phyloP scores from a whole-genome alignment of 2,329 filamentous ascomycete species.

The Aspergillus pseudoviridinutans region DNA sequence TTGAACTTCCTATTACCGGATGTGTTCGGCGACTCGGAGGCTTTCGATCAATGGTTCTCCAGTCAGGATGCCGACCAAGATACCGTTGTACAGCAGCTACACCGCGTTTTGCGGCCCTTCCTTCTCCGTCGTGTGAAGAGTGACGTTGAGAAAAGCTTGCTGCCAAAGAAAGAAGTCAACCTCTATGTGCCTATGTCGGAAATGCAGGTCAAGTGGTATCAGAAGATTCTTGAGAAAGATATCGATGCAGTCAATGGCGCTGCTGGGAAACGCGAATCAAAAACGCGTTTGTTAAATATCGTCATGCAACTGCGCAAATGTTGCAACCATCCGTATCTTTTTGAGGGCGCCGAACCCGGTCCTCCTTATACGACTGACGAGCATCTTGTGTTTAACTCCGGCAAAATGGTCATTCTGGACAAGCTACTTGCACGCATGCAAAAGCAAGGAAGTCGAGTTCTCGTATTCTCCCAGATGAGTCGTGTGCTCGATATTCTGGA shows the following conservation, averaged over 20 bases:
- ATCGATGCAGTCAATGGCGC: constrained; percentile 98
- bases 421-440: constrained; percentile 81
- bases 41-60: constrained; percentile 98
- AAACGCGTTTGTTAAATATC: constrained; percentile 94
- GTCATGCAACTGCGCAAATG: constrained; percentile 99
- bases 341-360: constrained; percentile 94
- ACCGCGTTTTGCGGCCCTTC: constrained; percentile 89
- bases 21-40: constrained; percentile 93
- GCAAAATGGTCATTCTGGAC: constrained; percentile 97
- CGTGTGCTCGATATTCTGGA: constrained; percentile 94
- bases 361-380: constrained; percentile 98
- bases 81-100: constrained; percentile 90
- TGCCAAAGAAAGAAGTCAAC: constrained; percentile 97
- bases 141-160: constrained; percentile 94
- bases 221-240: constrained; percentile 98
- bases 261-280: constrained; percentile 93
- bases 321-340: constrained; percentile 97
- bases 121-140: constrained; percentile 92
- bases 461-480: constrained; percentile 99
- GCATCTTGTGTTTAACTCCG: constrained; percentile 87
- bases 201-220: constrained; percentile 99
- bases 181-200: constrained; percentile 97
- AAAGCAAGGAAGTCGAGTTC: constrained; percentile 83
- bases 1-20: constrained; percentile 97
- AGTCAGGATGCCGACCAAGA: constrained; percentile 87